Base-by-base conservation (phyloP, 352 stramenopile genomes). In the Pythium rhizo-oryzae region DNA sequence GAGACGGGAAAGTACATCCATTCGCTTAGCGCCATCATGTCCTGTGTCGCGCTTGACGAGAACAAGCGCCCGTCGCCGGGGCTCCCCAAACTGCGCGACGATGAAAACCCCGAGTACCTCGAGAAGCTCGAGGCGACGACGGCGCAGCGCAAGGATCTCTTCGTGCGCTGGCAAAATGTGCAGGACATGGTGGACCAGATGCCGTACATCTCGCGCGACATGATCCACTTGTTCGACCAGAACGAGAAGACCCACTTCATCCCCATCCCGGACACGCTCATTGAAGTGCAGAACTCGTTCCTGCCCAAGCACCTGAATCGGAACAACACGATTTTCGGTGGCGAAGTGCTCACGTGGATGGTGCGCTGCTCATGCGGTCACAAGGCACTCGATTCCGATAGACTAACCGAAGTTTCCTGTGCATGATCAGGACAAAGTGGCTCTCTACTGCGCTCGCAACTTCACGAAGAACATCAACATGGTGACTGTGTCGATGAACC, bases 281-380 rank as follows among this genome's bases (percentile, higher is more conserved):
- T 92, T 43, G 84, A 92, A 41, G 80, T 92, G 51, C 82, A 90
- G 47, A 90, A 89, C 69, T 89, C 76, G 39, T 91, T 91, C 61
- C 37, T 87, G 65, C 83, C 83, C 33, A 91, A 91, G 67, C 81
- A 91, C 65, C 39, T 91, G 43, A 91, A 90, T 71, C 78, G 78
- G 28, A 91, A 91, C 78, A 85, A 91, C 65, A 91, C 82, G 56
- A 90, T 90, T 50, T 89, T 89, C 64, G 82, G 82, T 5, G 82
- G 79, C n/a, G 82, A 91, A 68, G 74, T 89, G 57, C 77, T 89
- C 50, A 78, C 70, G 35, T 89, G 79, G 79, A 87, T 89, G 81
- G 75, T 79, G 54, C 8, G 66, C 67, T 18, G 21, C 5, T n/a
- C 8, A 58, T 59, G 37, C 37, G 9, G 11, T 18, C 11, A 18